Percentiles rank a stretch among this genome's conserved stretches.
Evolutionary conservation across 208 protist species (phyloP).

Genomic region (Trypanosoma vivax): DNA sequence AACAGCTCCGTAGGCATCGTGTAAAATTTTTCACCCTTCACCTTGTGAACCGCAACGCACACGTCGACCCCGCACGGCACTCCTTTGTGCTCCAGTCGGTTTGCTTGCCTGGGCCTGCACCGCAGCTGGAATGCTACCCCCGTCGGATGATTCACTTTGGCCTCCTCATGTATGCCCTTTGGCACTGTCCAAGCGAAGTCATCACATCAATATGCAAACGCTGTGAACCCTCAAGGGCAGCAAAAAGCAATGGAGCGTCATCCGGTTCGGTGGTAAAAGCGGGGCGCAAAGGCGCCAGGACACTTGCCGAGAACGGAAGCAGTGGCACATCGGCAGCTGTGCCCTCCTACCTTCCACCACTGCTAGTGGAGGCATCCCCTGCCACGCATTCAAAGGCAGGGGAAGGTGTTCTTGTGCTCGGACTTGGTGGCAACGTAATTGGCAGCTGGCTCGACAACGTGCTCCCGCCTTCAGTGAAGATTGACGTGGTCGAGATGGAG

Average conservation of each 20-base stretch:
- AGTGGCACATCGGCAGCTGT: not conserved
- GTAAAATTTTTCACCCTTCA: slow-evolving; percentile 37
- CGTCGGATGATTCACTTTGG: slow-evolving; percentile 75
- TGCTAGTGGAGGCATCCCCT: not conserved
- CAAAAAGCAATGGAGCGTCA: too few relatives aligned
- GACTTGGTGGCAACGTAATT: slow-evolving; percentile 75
- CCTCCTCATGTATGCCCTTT: slow-evolving; percentile 39
- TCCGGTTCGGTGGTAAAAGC: too few relatives aligned
- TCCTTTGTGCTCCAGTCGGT: slow-evolving; percentile 69
- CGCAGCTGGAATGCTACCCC: slow-evolving; percentile 66
- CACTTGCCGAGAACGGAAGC: too few relatives aligned
- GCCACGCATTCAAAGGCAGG: too few relatives aligned
- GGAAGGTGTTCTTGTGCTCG: slow-evolving; percentile 69
- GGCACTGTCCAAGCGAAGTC: slow-evolving; percentile 20
- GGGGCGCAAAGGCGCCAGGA: too few relatives aligned
- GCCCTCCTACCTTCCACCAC: not conserved
- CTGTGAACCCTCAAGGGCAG: too few relatives aligned
- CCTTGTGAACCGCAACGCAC: slow-evolving; percentile 36
- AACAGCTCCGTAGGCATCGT: not conserved
- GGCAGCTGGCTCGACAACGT: slow-evolving; percentile 57
- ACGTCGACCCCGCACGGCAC: slow-evolving; percentile 4
- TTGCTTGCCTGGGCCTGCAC: slow-evolving; percentile 26
- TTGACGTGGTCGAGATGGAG: slow-evolving; percentile 79
- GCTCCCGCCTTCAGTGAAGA: slow-evolving; percentile 29
- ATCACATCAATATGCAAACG: too few relatives aligned